Base-by-base conservation (phyloP, 176 grass and related monocot genomes). In the Oryza longistaminata region DNA sequence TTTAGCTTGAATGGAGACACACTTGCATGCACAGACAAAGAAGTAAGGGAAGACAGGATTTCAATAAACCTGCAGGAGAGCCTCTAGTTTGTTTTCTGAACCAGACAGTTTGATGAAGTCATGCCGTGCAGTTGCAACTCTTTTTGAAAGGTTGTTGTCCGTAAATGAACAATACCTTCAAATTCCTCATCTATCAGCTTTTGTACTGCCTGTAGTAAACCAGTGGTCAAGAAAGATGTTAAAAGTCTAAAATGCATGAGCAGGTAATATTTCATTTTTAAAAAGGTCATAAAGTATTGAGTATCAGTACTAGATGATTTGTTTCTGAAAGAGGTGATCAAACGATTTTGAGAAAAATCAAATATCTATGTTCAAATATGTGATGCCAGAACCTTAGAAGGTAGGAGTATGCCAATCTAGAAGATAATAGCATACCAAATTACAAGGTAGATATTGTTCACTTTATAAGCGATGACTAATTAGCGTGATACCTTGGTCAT, bases 101-200 rank as follows among this genome's bases (percentile, higher is more conserved):
- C 93, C 93, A 85, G 91, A 88, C 76, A 98, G 88, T 78, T 98
- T 98, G 35, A 98, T 95, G 66, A 98, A 98, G 75, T 98, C 96
- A 89, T 98, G 93, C 0, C 93, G 80, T 86, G 96, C 96, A 43
- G 96, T 95, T 93, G 96, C 91, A 87, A 98, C 88, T 82, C 91
- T 92, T 82, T 98, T 84, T 95, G 96, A 76, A 98, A 94, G 10
- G 91, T 84, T 66, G 93, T 95, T 75, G 93, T 98, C 43, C 91
- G 85, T 83, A 98, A 91, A 80, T 98, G 96, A 68, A 89, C 76
- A 64, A 98, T 95, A 83, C 96, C 96, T 78, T 98, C 83, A 80
- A 98, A 98, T 82, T 98, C 96, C 71, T 98, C 96, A 66, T 98
- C 96, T 31, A 98, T 80, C 66, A 98, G 66, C 55, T 92, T 95